Evolutionary conservation across 345 rosid species (phyloP).

Genomic region (Nephelium lappaceum): DNA sequence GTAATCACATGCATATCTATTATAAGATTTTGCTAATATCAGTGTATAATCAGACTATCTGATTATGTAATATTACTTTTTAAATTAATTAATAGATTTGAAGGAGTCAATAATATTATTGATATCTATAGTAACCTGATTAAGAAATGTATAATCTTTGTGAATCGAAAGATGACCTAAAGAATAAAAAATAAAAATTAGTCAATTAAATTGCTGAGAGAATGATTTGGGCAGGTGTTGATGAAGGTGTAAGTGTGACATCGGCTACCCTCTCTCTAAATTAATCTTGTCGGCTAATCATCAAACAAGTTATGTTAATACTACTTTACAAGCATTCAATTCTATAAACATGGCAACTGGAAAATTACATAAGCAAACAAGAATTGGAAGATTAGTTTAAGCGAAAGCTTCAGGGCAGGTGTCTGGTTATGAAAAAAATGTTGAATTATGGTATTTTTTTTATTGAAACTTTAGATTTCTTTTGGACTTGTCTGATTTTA

Average conservation of each 20-base stretch:
- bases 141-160: no score
- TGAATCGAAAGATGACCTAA: not conserved
- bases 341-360: not conserved
- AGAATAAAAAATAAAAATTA: not conserved
- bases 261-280: not conserved
- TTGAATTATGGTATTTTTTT: not conserved
- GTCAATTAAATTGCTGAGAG: no score
- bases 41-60: no score
- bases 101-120: no score
- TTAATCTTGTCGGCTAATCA: constrained; percentile 21
- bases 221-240: no score
- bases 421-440: not conserved
- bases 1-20: no score
- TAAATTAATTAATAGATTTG: no score
- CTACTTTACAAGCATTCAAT: not conserved
- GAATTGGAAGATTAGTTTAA: not conserved
- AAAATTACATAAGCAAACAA: not conserved
- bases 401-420: not conserved
- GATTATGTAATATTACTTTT: no score
- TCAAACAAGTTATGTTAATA: constrained; percentile 25
- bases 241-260: no score
- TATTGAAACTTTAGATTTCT: not conserved
- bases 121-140: no score
- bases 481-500: not conserved
- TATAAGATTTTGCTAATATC: no score